Evolutionary conservation across 768 basidiomycete species (phyloP), one percentile per base, ranked within the genome.

Genomic region (Trametes meyenii): DNA sequence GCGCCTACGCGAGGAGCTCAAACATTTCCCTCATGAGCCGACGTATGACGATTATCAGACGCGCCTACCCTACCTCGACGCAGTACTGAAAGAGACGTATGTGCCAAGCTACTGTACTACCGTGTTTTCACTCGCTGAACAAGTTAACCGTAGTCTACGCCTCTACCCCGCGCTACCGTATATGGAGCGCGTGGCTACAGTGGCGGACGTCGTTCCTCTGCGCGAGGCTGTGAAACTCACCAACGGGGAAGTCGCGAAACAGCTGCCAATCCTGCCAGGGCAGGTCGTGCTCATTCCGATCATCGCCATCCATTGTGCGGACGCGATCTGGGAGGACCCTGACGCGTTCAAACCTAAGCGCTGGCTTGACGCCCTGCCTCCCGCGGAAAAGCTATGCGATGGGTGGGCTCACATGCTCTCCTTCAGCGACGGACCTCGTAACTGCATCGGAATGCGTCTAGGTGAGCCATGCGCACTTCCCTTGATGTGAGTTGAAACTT

Each of bases 151-250:
- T n/a, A 60, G 48, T 12, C 74, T 85, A 43, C 72, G 84, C 29
- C 60, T 86, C 35, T 79, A 82, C 63, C 72, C 81, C 3, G 82
- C 83, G 5, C 79, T 86, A 16, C 77, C 79, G 4, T 77, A 74
- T 64, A 83, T 84, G 13, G 81, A 85, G 75, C 77, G 87, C 5
- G 78, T 82, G 68, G 76, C 44, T 66, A 76, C 55, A 5, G 48
- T 62, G 60, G 75, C 71, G 50, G 84, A 84, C 54, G 70, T 78
- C 55, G 79, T 89, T 40, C 84, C 87, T n/a, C 74, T 85, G 2
- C 64, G 63, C 33, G 57, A 56, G 19, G 71, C 74, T 3, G 71
- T 72, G 55, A 53, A 62, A 58, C 52, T 65, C 35, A 14, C 21
- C 16, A 43, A 56, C 11, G 70, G 71, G 1, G 21, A 44, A 6